Base-by-base conservation (phyloP, 2,329 filamentous ascomycete species). In the Dactylellina cionopaga region DNA sequence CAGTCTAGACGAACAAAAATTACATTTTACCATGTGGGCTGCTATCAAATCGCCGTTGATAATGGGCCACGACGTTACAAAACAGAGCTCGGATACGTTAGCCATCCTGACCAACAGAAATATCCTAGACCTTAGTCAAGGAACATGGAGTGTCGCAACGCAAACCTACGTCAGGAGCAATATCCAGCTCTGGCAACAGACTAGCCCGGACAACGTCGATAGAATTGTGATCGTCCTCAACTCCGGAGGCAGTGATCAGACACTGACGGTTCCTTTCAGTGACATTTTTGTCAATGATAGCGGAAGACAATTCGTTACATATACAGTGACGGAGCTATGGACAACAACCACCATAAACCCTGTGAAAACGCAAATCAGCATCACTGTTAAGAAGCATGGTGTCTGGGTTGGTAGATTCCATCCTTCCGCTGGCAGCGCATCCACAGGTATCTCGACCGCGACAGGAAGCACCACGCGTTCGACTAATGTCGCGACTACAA, bases 21-120 rank as follows among this genome's bases (percentile, higher is more conserved):
- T 81, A 19, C 82, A 83, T 72, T 82, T 83, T 49, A 78, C 81
- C 19, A 81, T 83, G 75, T 83, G 82, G 82, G 80, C 82, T 0
- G 81, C 82, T 51, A 79, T 83, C 47, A 83, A 83, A 74, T 82
- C 81, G 0, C 82, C 82, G 10, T 77, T 83, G 2, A 81, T 83
- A 27, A 81, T 83, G 49, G 80, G 82, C 5, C 80, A 80, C 1
- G 79, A 81, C 37, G 76, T 83, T 13, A 76, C 77, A 0, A 79
- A 77, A 4, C 78, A 81, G 5, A 75, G 52, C n/a, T 65, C 78
- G 13, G 75, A 76, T 13, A 79, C 80, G 24, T 78, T 83, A 9
- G 75, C 79, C 1, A 82, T 82, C 25, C 76, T 83, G 11, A 79
- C 78, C 37, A 83, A 82, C 70, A 76, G 78, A 6, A 82, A 81